phyloP scores from a whole-genome alignment of 441 rosid species.

The Erodium trifolium region DNA sequence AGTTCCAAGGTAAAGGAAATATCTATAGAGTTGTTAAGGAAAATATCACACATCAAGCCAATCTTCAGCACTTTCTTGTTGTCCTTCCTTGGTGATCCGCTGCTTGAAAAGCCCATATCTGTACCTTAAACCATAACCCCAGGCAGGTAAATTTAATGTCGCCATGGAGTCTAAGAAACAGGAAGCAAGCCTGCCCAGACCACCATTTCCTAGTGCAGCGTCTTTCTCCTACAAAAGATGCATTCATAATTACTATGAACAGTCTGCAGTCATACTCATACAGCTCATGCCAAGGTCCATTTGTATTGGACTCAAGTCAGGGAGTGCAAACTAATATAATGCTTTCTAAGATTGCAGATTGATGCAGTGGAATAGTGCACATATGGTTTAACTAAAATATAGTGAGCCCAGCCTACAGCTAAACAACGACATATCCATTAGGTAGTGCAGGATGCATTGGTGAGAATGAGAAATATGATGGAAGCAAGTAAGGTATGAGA shows the following conservation, averaged over 20 bases:
- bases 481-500: background rate
- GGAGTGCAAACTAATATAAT: conserved; percentile 3
- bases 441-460: background rate
- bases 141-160: conserved; percentile 87
- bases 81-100: conserved; percentile 74
- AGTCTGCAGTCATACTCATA: conserved; percentile 5
- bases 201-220: conserved; percentile 98
- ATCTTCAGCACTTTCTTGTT: conserved; percentile 92
- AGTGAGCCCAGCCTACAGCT: background rate
- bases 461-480: background rate
- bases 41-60: conserved; percentile 81
- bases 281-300: conserved; percentile 2
- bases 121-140: conserved; percentile 98
- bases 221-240: conserved; percentile 69
- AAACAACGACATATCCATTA: background rate
- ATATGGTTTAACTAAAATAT: background rate
- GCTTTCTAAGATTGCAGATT: conserved; percentile 1
- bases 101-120: conserved; percentile 91
- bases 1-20: conserved; percentile 14
- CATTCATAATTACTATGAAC: conserved; percentile 16
- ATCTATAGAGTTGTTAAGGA: conserved; percentile 14
- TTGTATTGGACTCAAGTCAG: background rate
- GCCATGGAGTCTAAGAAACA: conserved; percentile 99
- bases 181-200: conserved; percentile 95
- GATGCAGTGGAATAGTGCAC: conserved; percentile 6